phyloP scores from a whole-genome alignment of 192 early-diverging fungal species.

The Podila epigama region DNA sequence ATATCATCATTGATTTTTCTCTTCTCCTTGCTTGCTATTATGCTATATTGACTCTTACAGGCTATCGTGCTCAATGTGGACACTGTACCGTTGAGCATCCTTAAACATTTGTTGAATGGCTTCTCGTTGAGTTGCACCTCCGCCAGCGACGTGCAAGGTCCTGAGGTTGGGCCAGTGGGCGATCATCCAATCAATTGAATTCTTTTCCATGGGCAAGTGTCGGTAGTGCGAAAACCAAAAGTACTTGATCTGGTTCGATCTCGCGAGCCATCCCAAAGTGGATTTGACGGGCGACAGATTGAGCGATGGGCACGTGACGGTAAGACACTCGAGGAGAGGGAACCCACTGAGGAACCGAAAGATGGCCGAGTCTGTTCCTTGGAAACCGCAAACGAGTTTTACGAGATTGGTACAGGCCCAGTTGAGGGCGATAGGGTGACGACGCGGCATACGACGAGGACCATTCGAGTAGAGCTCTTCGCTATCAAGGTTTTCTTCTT shows the following conservation, averaged over 20 bases:
- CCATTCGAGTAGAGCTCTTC: no score
- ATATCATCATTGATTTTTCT: no score
- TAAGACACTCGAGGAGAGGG: slow-evolving; percentile 11
- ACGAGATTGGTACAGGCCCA: slow-evolving; percentile 35
- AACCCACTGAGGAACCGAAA: slow-evolving; percentile 28
- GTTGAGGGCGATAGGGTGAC: neutral
- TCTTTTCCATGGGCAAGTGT: slow-evolving; percentile 9
- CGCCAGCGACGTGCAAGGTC: slow-evolving; percentile 32
- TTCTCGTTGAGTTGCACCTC: slow-evolving; percentile 15
- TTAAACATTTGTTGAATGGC: slow-evolving; percentile 24
- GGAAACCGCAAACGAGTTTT: slow-evolving; percentile 43
- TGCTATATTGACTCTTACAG: neutral
- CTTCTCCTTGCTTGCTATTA: no score
- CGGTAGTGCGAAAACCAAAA: slow-evolving; percentile 35
- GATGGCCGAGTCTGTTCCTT: slow-evolving; percentile 28
- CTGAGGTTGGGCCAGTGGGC: slow-evolving; percentile 32
- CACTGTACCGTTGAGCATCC: slow-evolving; percentile 18
- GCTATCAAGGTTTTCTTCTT: neutral
- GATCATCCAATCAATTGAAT: slow-evolving; percentile 18
- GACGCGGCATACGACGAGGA: neutral
- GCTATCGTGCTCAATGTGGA: slow-evolving; percentile 27
- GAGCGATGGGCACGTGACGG: slow-evolving; percentile 22
- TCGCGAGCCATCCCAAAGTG: slow-evolving; percentile 27
- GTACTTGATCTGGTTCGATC: slow-evolving; percentile 25
- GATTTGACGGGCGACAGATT: slow-evolving; percentile 19